These are phyloP conservation scores for Alternaria gaisen DNA, from an alignment of 2,329 filamentous ascomycete species.

Conservation along the genomic window DNA sequence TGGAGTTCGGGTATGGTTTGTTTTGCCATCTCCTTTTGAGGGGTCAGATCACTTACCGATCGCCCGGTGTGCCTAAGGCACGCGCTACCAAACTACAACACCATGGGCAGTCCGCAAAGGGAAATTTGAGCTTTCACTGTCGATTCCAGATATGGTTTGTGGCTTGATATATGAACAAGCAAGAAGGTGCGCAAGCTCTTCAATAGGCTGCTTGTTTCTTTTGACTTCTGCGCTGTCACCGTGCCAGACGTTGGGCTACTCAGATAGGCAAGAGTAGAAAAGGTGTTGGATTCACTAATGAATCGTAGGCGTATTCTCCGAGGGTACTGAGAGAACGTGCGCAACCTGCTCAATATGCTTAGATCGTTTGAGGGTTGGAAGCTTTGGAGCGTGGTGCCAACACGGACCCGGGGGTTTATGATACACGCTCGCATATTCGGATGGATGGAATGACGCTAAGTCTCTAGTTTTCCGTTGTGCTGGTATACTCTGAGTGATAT, in stretches of 20 bases:
- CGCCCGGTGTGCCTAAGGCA: neutral
- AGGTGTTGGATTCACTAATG: neutral
- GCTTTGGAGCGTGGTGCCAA: neutral
- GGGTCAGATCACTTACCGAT: neutral
- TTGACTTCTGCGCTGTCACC: neutral
- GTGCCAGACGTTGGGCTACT: neutral
- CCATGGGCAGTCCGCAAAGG: neutral
- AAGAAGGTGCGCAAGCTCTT: neutral
- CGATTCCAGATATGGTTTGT: neutral
- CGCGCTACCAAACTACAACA: neutral
- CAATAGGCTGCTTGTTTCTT: neutral
- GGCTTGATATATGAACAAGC: conserved; percentile 2
- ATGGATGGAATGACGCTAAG: neutral
- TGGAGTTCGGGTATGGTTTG: neutral
- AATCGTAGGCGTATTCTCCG: neutral
- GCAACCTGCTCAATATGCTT: neutral
- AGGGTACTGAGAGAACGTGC: neutral
- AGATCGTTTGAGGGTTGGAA: neutral
- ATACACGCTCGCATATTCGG: neutral
- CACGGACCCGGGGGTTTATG: neutral
- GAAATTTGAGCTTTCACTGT: neutral
- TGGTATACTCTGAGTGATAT: neutral
- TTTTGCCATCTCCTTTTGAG: neutral
- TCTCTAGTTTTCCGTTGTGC: neutral
- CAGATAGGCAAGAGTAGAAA: neutral